phyloP scores from a whole-genome alignment of 257 asterid species.

The Solanum raphanifolium region DNA sequence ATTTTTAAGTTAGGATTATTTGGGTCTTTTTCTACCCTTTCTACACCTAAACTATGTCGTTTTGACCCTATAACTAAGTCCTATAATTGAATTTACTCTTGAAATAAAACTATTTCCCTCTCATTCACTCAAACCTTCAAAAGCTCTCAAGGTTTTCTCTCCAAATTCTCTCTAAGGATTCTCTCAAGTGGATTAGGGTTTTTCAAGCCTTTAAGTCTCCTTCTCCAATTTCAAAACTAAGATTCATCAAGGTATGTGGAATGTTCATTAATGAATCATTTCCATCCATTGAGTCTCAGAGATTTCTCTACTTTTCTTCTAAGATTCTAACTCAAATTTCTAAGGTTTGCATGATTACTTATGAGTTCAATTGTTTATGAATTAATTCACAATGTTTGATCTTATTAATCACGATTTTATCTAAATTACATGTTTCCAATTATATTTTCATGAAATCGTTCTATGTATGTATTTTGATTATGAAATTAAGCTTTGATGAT shows the following conservation, averaged over 20 bases:
- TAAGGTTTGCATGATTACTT: too few relatives aligned
- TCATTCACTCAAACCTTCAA: not conserved
- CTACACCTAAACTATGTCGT: not conserved
- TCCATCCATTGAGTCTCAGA: not conserved
- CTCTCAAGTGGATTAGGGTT: not conserved
- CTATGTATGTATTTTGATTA: too few relatives aligned
- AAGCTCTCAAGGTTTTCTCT: not conserved
- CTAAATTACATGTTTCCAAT: too few relatives aligned
- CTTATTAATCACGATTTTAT: too few relatives aligned
- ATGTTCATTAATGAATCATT: not conserved
- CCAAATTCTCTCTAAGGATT: not conserved
- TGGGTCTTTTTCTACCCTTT: not conserved
- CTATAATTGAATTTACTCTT: not conserved
- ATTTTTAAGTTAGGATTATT: not conserved
- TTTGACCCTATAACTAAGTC: not conserved
- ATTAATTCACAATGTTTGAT: too few relatives aligned
- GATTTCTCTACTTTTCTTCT: not conserved
- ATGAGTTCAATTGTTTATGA: too few relatives aligned
- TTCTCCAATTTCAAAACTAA: too few relatives aligned
- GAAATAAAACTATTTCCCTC: not conserved
- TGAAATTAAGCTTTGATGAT: too few relatives aligned
- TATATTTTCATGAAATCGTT: too few relatives aligned
- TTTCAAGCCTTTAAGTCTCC: not conserved
- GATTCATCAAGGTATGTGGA: not conserved
- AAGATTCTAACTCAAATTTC: too few relatives aligned